Evolutionary conservation across 805 yeast species (phyloP), one percentile per base, ranked within the genome.

Genomic region (Komagataella kurtzmanii): DNA sequence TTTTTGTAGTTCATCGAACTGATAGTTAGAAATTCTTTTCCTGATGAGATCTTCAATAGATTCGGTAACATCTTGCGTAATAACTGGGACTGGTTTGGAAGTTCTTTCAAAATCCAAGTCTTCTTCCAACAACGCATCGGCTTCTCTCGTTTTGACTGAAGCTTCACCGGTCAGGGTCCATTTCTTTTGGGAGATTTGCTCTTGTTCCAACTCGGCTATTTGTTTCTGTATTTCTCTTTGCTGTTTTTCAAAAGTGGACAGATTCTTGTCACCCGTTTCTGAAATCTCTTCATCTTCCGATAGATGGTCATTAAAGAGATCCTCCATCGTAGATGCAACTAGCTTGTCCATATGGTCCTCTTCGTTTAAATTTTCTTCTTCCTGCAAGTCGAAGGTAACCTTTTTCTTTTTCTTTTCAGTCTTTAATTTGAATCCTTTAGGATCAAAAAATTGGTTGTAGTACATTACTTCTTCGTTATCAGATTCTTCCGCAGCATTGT

Each of bases 81-180:
- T 87, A 6, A 90, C 89, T 0, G 99, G 99, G 3, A 89, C 97
- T 0, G 99, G 97, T 60, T 91, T 91, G 7, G 97, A 81, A 6
- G 89, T 87, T 61, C 98, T 78, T 59, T 91, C 99, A 61, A 91
- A 93, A 57, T 89, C 95, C 51, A 91, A 70, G 46, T 77, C 88
- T 59, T 86, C 96, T 46, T 82, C 83, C 53, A 93, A 66, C 45
- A 93, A 71, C 1, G 97, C 83, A 69, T 93, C 97, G 47, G 73
- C 72, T 6, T 95, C 96, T 62, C 99, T 76, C 57, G 83, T 85
- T 55, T 76, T 80, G 1, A 89, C 86, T 53, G 77, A 76, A 1
- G 88, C 89, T 68, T 93, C 99, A 68, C 99, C 99, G 59, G 82
- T 85, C 79, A 91, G 75, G 6, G 96, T 81, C 99, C 99, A 91